Base-by-base conservation (phyloP, 495 filamentous ascomycete genomes). In the Echria macrotheca region DNA sequence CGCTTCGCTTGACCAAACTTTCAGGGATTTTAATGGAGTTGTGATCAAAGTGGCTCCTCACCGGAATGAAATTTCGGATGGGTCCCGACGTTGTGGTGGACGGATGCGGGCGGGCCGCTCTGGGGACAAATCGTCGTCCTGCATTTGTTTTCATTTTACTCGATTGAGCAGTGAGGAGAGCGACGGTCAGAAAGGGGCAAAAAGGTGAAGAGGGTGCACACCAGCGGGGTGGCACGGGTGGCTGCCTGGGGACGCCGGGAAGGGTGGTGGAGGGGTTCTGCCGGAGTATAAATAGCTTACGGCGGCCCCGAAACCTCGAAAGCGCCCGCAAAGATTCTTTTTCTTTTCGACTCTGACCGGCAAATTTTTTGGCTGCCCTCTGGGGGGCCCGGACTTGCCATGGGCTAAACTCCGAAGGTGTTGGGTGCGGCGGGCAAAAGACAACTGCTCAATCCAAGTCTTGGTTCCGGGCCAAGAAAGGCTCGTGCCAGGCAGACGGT, bases 211-310 rank as follows among this genome's bases (percentile, higher is more conserved):
- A 26, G 32, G 22, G 41, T 51, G 32, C 14, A n/a, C n/a, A n/a
- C n/a, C n/a, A n/a, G 42, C 29, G 23, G 33, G 21, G 18, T 41
- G 14, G 51, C 21, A 40, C 44, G 50, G 23, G 44, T 47, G 29
- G 55, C 14, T 58, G 51, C 55, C 51, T 54, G 47, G 38, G 28
- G 45, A n/a, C 38, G 42, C 29, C 5, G 17, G 9, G 5, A 19
- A 19, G 12, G 43, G 14, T 8, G 37, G 41, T 39, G 56, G 51
- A 41, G 52, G 29, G 45, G 23, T 45, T 50, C 49, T 53, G 44
- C 56, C 23, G 60, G 45, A 49, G 54, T 63, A 63, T 63, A 63
- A 63, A 58, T 47, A 48, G 54, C 54, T 14, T 9, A 15, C 49
- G 39, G 46, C 45, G 35, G 23, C 51, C 60, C 57, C 57, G 29